These are phyloP conservation scores for Eucalyptus viminalis DNA, from an alignment of 345 rosid species.

Conservation along the genomic window DNA sequence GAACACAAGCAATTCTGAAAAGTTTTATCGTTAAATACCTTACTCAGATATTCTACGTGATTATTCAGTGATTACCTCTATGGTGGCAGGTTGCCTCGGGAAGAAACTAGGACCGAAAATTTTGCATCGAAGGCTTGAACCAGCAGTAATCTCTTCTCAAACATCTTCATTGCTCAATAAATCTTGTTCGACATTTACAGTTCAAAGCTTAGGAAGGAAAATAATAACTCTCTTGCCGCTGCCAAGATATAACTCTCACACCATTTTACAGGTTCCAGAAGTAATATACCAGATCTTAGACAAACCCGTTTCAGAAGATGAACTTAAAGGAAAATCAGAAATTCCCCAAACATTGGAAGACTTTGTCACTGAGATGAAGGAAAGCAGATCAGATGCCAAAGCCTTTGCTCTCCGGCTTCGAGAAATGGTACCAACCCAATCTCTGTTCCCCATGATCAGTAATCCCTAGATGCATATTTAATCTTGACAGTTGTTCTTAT, in stretches of 20 bases:
- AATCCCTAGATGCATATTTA: not conserved
- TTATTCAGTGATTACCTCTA: not conserved
- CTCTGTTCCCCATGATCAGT: not conserved
- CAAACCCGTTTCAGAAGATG: constrained; percentile 53
- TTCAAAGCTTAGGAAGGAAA: not conserved
- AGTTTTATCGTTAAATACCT: not conserved
- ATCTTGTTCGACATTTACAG: not conserved
- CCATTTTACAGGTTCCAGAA: constrained; percentile 59
- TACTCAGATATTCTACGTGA: not conserved
- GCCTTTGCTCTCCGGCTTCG: constrained; percentile 82
- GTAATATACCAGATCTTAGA: constrained; percentile 62
- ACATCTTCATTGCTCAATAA: not conserved
- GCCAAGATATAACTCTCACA: not conserved
- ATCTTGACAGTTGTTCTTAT: not conserved
- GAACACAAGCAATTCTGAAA: not conserved
- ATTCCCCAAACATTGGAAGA: constrained; percentile 82
- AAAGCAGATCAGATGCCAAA: constrained; percentile 49
- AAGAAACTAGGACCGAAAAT: constrained; percentile 68
- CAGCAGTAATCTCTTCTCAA: constrained; percentile 38
- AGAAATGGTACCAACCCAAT: constrained; percentile 47
- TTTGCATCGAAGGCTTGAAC: constrained; percentile 51
- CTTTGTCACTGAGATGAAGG: constrained; percentile 56
- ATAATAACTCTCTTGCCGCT: not conserved
- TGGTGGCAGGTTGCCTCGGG: constrained; percentile 79
- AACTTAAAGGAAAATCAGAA: constrained; percentile 51